Evolutionary conservation across 2,329 filamentous ascomycete genomes (phyloP).

Genomic region (Beauveria rudraprayagi): DNA sequence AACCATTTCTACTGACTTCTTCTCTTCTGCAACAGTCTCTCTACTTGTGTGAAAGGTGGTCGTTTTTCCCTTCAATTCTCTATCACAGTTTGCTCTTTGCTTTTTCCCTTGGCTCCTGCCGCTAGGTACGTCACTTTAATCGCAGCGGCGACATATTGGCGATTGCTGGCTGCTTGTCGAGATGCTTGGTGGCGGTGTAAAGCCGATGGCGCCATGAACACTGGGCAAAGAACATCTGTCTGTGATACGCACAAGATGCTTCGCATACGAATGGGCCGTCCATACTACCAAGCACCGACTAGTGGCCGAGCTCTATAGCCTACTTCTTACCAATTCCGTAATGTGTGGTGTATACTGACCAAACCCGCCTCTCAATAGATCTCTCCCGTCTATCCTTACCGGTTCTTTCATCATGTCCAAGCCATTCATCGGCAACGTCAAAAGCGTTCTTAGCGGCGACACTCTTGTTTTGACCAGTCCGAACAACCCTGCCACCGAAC

Average conservation of each 20-base stretch:
- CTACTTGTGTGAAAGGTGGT: background rate
- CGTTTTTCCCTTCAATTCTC: background rate
- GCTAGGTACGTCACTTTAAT: slow-evolving; percentile 6
- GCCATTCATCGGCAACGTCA: slow-evolving; percentile 65
- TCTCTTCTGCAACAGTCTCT: slow-evolving; percentile 2
- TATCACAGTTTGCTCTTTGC: background rate
- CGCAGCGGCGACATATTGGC: background rate
- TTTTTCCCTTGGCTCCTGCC: background rate
- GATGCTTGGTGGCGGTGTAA: slow-evolving; percentile 9
- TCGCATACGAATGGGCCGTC: background rate
- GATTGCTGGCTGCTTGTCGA: background rate
- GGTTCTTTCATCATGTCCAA: slow-evolving; percentile 37
- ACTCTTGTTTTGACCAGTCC: slow-evolving; percentile 77
- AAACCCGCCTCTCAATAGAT: background rate
- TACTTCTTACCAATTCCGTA: background rate
- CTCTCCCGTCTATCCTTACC: slow-evolving; percentile 15
- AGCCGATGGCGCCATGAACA: background rate
- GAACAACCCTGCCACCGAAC: slow-evolving; percentile 74
- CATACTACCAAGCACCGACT: background rate
- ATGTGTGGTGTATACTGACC: background rate
- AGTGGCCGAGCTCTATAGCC: background rate
- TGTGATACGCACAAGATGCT: background rate
- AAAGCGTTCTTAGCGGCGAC: slow-evolving; percentile 90
- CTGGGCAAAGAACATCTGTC: background rate
- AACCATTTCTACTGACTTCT: background rate